Percentiles rank a stretch among this genome's conserved stretches.
These are phyloP conservation scores for Lobosporangium transversale DNA, from an alignment of 192 early-diverging fungal species.

Conservation along the genomic window DNA sequence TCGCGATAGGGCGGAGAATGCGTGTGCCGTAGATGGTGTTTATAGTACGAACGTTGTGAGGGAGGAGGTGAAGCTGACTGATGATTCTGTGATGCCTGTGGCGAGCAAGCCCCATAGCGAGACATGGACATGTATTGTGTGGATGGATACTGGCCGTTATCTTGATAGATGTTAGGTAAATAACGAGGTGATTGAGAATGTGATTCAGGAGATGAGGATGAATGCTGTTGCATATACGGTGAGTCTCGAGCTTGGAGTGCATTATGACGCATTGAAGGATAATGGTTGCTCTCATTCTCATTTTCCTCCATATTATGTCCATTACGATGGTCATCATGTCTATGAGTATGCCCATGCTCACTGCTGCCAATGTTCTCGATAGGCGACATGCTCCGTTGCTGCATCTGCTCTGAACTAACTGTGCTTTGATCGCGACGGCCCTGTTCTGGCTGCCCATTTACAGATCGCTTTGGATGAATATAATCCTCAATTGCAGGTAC, in stretches of 20 bases:
- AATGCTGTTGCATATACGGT: constrained; percentile 1
- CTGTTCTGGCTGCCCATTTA: constrained; percentile 48
- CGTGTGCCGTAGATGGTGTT: constrained; percentile 3
- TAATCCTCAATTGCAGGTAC: constrained; percentile 66
- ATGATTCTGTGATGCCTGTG: constrained; percentile 3
- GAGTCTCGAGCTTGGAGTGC: constrained; percentile 13
- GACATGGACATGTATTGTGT: constrained; percentile 42
- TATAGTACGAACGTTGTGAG: neutral
- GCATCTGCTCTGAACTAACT: neutral
- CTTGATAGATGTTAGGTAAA: constrained; percentile 17
- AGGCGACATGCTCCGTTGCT: constrained; percentile 27
- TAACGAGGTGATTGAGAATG: constrained; percentile 9
- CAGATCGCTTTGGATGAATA: constrained; percentile 54
- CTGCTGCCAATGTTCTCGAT: constrained; percentile 36
- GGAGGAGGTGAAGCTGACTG: neutral
- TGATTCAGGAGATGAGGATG: neutral
- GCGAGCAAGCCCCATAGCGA: constrained; percentile 16
- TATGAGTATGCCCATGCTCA: constrained; percentile 2
- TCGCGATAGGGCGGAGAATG: too few species aligned
- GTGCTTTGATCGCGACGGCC: constrained; percentile 6
- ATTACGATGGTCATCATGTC: constrained; percentile 2
- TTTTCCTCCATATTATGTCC: neutral
- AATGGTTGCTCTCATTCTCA: neutral
- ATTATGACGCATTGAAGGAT: constrained; percentile 1
- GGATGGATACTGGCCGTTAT: constrained; percentile 34